Conservation (phyloP, 2,329 filamentous ascomycete genomes). For the Aspergillus versicolor region DNA sequence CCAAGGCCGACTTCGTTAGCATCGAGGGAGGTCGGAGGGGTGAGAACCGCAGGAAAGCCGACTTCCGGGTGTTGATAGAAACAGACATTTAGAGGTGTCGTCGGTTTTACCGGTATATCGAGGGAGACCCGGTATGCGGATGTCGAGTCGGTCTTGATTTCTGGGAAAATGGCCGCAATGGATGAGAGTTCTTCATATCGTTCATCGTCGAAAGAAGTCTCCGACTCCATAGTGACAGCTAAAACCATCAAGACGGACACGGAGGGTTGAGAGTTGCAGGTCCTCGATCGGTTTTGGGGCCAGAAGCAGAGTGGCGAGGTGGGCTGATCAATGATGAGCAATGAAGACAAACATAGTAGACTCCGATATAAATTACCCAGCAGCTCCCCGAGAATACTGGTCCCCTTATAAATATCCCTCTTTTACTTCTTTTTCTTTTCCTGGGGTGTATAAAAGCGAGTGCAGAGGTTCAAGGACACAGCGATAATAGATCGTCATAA, state of each 20-base stretch:
- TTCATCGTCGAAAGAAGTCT: constrained; percentile 50
- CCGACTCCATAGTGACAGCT: constrained; percentile 37
- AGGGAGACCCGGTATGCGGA: constrained; percentile 52
- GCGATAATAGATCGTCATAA: neutral
- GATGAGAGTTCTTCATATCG: constrained; percentile 59
- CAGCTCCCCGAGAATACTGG: constrained; percentile 9
- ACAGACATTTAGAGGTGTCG: constrained; percentile 50
- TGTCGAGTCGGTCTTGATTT: constrained; percentile 52
- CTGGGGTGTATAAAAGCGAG: neutral
- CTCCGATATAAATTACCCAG: constrained; percentile 1
- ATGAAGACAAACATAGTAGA: constrained; percentile 10
- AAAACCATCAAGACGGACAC: constrained; percentile 1
- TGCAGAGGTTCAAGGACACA: neutral
- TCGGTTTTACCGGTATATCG: constrained; percentile 56
- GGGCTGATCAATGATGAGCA: constrained; percentile 9
- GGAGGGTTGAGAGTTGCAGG: neutral
- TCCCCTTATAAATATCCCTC: neutral
- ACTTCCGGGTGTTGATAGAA: constrained; percentile 40
- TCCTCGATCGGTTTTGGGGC: neutral
- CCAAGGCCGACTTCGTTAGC: constrained; percentile 21
- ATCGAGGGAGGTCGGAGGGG: constrained; percentile 44
- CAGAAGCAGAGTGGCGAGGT: constrained; percentile 14
- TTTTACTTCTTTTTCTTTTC: neutral
- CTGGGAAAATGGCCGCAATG: constrained; percentile 62
- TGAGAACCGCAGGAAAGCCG: constrained; percentile 34